A percentile compares a stretch with the other conserved stretches of the same genome.
Conservation (phyloP, 208 protist species). For the Trypanosoma brucei region DNA sequence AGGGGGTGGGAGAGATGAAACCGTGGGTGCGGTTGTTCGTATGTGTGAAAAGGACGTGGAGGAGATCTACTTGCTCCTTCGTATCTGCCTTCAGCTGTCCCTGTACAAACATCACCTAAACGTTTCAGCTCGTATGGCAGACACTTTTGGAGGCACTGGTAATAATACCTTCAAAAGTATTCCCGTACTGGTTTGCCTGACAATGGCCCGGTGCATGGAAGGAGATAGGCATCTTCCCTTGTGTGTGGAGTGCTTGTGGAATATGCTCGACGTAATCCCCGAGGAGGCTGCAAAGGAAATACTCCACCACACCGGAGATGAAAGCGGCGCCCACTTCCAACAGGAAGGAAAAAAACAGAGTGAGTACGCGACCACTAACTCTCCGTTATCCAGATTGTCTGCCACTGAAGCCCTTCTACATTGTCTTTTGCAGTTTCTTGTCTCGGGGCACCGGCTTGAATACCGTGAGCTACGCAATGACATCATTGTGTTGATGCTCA, state of each 20-base stretch:
- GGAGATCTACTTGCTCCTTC: conserved; percentile 21
- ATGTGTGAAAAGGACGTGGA: conserved; percentile 17
- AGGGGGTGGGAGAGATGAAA: neutral
- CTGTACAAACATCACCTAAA: conserved; percentile 23
- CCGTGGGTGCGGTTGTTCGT: neutral
- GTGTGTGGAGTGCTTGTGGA: conserved; percentile 60
- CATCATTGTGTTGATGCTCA: conserved; percentile 37
- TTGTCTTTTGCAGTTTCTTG: conserved; percentile 48
- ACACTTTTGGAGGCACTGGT: neutral
- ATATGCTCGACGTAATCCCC: conserved; percentile 32
- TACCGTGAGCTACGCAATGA: conserved; percentile 72
- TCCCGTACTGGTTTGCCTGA: conserved; percentile 30
- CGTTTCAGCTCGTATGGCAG: neutral
- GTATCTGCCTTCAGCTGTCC: conserved; percentile 18
- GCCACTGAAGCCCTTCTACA: conserved; percentile 54
- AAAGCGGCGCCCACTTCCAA: neutral
- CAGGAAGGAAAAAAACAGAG: neutral
- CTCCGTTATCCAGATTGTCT: conserved; percentile 18
- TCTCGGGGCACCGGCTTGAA: conserved; percentile 34
- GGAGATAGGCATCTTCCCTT: conserved; percentile 35
- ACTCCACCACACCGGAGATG: conserved; percentile 20
- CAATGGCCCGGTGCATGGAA: conserved; percentile 26
- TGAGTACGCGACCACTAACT: neutral
- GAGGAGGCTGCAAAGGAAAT: conserved; percentile 27
- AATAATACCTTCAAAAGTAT: conserved; percentile 8